Base-by-base conservation (phyloP, 495 filamentous ascomycete genomes). In the Delitschia confertaspora region DNA sequence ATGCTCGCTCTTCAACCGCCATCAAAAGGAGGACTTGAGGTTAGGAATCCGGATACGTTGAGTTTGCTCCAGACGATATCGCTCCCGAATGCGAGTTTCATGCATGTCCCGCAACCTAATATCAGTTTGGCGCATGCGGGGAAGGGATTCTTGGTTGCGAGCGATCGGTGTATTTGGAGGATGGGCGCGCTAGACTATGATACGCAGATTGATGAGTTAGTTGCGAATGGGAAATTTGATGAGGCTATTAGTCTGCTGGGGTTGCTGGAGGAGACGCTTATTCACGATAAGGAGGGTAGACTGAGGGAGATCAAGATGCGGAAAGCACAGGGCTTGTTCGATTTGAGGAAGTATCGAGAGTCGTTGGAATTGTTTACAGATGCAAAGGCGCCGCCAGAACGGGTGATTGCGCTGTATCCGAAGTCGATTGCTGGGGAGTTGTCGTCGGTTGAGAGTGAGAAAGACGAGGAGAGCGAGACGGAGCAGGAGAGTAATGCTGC, bases 121-220 rank as follows among this genome's bases (percentile, higher is more conserved):
- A 83, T 88, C 45, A 93, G 87, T 45, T 69, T 99, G 18, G 82
- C 87, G 0, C 91, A 96, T 63, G 88, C 88, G 0, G 91, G 87
- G 0, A 96, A 95, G 62, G 85, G 87, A 0, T 96, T 96, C 53
- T 73, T 95, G 38, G 87, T 95, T 13, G 72, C 78, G 5, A 94
- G 88, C 51, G 88, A 95, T 23, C 73, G 88, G 11, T 80, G 70
- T 16, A 83, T 99, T 22, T 99, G 93, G 93, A 79, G 88, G 36
- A 95, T 96, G 91, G 82, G 80, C 33, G 80, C 88, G n/a, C 73
- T 84, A 31, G 83, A 88, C 39, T 99, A 99, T 51, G 86, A 95
- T 55, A 76, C 82, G 0, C 91, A 99, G 56, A 79, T 99, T 21
- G 80, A 88, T 41, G 76, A 93, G 34, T 69, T 99, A 24, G 74